Evolutionary conservation across 1,139 yeast genomes (phyloP), one percentile per base, ranked within the genome.

Genomic region (Lodderomyces jiufengensis): DNA sequence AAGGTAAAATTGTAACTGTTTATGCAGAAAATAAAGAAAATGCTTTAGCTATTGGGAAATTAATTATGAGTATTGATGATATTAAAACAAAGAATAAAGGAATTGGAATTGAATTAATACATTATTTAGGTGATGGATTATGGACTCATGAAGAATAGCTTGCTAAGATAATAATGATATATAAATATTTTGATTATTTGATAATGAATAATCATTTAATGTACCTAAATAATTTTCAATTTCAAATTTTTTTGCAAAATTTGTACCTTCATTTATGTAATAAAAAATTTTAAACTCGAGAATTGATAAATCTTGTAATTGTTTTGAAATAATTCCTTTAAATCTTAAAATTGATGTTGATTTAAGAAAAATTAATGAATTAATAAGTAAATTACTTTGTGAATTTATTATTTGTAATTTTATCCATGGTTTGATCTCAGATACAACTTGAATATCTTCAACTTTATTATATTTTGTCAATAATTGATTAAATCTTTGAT

Each of bases 21-120:
- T 84, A 82, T 54, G 97, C 97, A 29, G 97, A 90, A 61, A 96
- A 96, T 39, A 90, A 90, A 54, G 95, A 87, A 48, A 71, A 76
- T 51, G 95, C 97, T 0, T 66, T 92, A 61, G 97, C 97, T 3
- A 71, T 92, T 38, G 98, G 97, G 13, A 80, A 80, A 49, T 68
- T 92, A 48, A 65, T 77, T 38, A 87, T 90, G 97, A 80, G 92
- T 47, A 84, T 95, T 2, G 94, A 84, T 51, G 97, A 92, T 37
- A 90, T 90, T 54, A 85, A 84, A 62, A 66, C 76, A 12, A 71
- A 76, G 38, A 90, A 90, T 58, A 90, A 90, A 61, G 96, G 95
- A 24, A 81, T 85, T 48, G 97, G 97, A 53, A 78, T 92, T 38
- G 96, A 90, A 53, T 67, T 88, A 52, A 68, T 84, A 42, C 92